These are phyloP conservation scores for Skeletonema potamos DNA, from an alignment of 108 stramenopile species.

Conservation along the genomic window DNA sequence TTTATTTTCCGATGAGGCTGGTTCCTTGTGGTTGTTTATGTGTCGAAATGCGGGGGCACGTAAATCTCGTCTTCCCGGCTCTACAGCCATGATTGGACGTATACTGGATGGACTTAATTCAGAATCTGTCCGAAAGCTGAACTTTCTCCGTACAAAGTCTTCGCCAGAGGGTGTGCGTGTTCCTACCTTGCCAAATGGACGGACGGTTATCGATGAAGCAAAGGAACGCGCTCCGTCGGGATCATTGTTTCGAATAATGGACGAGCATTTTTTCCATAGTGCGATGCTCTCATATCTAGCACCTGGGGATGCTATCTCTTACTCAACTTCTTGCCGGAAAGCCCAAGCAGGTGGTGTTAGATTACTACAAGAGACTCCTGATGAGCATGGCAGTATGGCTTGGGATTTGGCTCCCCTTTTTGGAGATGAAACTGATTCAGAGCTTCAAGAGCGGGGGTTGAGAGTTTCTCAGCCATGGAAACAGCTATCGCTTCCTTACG, in stretches of 20 bases:
- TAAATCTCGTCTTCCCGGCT: conserved; percentile 1
- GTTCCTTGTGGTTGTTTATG: conserved; percentile 32
- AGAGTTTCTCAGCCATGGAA: conserved; percentile 32
- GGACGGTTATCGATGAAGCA: conserved; percentile 40
- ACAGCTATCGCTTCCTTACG: conserved; percentile 25
- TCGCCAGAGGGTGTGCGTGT: conserved; percentile 23
- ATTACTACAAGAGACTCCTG: conserved; percentile 15
- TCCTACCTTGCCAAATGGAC: conserved; percentile 21
- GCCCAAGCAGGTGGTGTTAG: conserved; percentile 29
- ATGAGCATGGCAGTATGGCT: conserved; percentile 1
- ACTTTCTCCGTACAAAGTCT: conserved; percentile 16
- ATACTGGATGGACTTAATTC: conserved; percentile 31
- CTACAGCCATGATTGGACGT: conserved; percentile 20
- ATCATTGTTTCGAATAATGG: conserved; percentile 22
- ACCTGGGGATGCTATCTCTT: conserved; percentile 33
- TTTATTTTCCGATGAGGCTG: conserved; percentile 26
- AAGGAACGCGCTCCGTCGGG: conserved; percentile 22
- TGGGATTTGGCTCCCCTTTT: conserved; percentile 11
- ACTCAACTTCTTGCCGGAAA: conserved; percentile 27
- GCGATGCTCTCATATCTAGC: conserved; percentile 16
- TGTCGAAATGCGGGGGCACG: conserved; percentile 1
- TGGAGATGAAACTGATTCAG: not conserved
- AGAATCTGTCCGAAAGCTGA: conserved; percentile 13
- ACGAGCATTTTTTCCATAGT: conserved; percentile 25
- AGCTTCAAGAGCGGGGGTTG: not conserved